phyloP scores from a whole-genome alignment of 371 early-diverging fungal genomes.

The Mucor plumbeus region DNA sequence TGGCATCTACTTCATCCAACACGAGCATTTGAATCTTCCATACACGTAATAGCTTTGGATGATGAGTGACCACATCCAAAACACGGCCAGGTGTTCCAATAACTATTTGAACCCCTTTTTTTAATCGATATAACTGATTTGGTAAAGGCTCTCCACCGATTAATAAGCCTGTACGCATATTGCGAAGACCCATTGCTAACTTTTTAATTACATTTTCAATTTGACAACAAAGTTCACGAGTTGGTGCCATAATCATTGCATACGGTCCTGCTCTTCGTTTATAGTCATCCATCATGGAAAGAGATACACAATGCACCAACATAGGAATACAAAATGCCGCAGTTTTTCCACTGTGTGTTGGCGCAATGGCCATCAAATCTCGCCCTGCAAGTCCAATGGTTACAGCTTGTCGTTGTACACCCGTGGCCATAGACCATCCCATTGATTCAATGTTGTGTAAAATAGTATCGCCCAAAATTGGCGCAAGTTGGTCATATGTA shows the following conservation, averaged over 20 bases:
- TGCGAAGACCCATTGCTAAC: conserved; percentile 50
- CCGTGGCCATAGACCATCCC: conserved; percentile 55
- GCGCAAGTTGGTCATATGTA: conserved; percentile 53
- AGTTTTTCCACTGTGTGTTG: conserved; percentile 73
- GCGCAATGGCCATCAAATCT: conserved; percentile 74
- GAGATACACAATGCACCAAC: conserved; percentile 55
- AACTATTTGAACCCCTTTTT: conserved; percentile 62
- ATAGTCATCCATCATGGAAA: conserved; percentile 43
- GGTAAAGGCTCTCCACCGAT: conserved; percentile 62
- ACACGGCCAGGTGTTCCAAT: conserved; percentile 68
- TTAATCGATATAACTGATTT: conserved; percentile 58
- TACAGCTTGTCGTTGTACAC: conserved; percentile 72
- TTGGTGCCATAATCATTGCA: conserved; percentile 64
- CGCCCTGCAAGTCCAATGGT: conserved; percentile 68
- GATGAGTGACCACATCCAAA: conserved; percentile 50
- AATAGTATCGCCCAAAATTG: conserved; percentile 41
- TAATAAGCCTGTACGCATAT: conserved; percentile 61
- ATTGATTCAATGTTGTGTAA: conserved; percentile 44
- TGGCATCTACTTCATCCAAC: conserved; percentile 66
- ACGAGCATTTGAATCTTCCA: conserved; percentile 61
- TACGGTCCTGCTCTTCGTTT: conserved; percentile 55
- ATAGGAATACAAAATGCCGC: conserved; percentile 59
- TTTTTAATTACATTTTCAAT: conserved; percentile 53
- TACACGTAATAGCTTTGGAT: conserved; percentile 45
- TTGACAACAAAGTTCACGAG: conserved; percentile 60